These are phyloP conservation scores for Pigoraptor vietnamica DNA, from an alignment of 78 protist genomes.

Conservation along the genomic window DNA sequence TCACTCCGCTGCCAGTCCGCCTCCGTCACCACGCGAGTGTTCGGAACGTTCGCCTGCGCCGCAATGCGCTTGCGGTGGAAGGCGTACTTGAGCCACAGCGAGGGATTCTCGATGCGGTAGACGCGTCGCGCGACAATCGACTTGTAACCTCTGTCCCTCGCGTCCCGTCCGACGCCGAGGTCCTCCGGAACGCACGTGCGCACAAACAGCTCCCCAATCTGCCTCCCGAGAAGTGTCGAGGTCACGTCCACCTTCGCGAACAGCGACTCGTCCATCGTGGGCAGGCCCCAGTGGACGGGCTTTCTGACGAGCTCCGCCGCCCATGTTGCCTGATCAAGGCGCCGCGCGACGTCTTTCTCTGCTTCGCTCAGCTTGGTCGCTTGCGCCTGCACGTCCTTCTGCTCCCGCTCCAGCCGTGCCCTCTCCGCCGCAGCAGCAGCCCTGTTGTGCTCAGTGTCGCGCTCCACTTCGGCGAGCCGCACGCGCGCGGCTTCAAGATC, in stretches of 20 bases:
- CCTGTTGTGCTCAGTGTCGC: too few species aligned
- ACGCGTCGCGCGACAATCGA: neutral
- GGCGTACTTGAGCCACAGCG: neutral
- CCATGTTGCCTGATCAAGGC: neutral
- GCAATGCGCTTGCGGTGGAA: neutral
- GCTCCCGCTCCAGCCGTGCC: neutral
- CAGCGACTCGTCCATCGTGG: neutral
- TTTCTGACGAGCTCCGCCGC: neutral
- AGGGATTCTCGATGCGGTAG: neutral
- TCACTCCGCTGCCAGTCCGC: neutral
- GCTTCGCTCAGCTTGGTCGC: too few species aligned
- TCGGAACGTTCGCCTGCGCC: neutral
- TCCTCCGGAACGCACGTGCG: neutral
- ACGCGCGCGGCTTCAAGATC: neutral
- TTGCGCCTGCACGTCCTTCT: neutral
- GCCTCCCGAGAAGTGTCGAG: neutral
- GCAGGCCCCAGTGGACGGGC: neutral
- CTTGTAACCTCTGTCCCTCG: neutral
- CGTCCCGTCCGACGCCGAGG: neutral
- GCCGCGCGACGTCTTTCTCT: too few species aligned
- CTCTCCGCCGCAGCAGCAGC: neutral
- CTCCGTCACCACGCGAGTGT: neutral
- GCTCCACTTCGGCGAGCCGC: neutral
- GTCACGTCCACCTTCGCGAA: neutral
- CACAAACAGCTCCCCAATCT: neutral